Conservation (phyloP, 169 alveolate genomes). For the Eimeria acervulina region DNA sequence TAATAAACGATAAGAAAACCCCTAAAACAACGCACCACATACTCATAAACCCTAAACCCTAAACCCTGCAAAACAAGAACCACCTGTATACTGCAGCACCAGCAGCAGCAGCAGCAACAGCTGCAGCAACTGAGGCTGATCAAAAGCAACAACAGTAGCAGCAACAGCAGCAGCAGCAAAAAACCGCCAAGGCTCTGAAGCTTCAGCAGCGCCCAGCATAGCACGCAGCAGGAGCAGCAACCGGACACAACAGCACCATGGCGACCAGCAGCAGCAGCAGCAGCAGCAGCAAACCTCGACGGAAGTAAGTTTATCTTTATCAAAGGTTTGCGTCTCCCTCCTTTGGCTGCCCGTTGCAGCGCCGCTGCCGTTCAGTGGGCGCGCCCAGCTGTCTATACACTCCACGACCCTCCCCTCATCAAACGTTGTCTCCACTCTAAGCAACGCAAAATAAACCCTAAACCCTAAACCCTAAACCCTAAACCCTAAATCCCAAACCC, state of each 20-base stretch:
- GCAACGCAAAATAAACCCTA: background rate
- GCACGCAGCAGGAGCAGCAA: conserved; percentile 23
- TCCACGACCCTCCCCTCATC: background rate
- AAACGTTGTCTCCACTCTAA: background rate
- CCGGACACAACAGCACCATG: background rate
- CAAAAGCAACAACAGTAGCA: background rate
- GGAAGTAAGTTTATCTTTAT: background rate
- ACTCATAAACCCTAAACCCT: no score
- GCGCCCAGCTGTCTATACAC: conserved; percentile 7
- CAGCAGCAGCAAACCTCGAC: no score
- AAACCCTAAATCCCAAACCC: background rate
- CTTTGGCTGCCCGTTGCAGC: background rate
- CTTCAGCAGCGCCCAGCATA: background rate
- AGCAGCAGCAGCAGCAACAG: no score
- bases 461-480: conserved; percentile 4
- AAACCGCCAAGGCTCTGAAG: background rate
- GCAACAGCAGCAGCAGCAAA: background rate
- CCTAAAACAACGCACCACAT: no score
- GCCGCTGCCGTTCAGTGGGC: background rate
- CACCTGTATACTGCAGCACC: no score
- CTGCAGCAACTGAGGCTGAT: background rate
- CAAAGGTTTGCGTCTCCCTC: background rate
- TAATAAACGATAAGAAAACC: no score
- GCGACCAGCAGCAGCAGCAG: no score
- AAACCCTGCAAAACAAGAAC: no score